Percentiles rank a stretch among this genome's conserved stretches.
These are phyloP conservation scores for Eucalyptus sp. DNA, from an alignment of 345 rosid genomes.

Conservation along the genomic window DNA sequence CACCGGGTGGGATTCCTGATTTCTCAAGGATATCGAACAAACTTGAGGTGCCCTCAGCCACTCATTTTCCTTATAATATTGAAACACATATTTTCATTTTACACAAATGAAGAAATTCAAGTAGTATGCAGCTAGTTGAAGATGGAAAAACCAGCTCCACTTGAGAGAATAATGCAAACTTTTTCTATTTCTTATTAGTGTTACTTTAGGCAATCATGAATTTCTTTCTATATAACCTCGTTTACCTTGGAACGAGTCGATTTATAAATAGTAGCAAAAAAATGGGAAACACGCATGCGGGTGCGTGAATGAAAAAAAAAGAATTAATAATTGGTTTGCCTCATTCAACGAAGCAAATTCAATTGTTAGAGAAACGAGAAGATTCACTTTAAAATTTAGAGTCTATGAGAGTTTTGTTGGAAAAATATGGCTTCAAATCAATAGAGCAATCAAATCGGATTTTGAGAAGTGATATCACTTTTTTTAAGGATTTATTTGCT, in stretches of 20 bases:
- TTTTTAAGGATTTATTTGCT: fast-evolving
- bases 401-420: neutral
- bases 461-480: too few relatives aligned
- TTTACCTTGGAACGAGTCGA: neutral
- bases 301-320: too few relatives aligned
- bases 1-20: neutral
- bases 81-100: neutral
- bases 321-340: neutral
- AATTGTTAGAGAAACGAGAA: neutral
- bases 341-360: neutral
- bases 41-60: neutral
- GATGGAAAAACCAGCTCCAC: neutral
- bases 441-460: fast-evolving
- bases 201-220: neutral
- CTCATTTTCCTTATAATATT: neutral
- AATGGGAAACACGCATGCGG: neutral
- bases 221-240: neutral
- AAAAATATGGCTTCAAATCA: too few relatives aligned
- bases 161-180: neutral
- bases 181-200: neutral
- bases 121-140: neutral
- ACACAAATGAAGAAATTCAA: neutral
- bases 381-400: neutral
- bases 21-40: neutral
- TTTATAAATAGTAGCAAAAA: neutral